These are phyloP conservation scores for Xerocomus spinulosus DNA, from an alignment of 768 basidiomycete genomes.

Conservation along the genomic window DNA sequence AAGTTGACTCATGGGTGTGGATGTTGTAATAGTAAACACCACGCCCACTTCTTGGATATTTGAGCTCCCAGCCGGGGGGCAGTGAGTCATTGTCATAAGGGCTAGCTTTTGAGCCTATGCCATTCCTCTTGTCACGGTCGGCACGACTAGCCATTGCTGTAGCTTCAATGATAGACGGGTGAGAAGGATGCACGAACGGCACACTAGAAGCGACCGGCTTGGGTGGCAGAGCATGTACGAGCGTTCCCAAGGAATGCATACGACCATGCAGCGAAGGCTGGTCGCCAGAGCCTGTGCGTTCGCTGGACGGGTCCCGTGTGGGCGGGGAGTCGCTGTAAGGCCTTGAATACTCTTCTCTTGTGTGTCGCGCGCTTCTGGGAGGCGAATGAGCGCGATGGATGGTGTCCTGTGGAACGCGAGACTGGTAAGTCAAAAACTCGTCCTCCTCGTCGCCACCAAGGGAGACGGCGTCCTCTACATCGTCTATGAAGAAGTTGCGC, in stretches of 20 bases:
- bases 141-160: constrained; percentile 52
- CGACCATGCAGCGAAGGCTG: constrained; percentile 25
- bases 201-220: constrained; percentile 54
- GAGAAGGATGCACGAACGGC: constrained; percentile 51
- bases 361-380: constrained; percentile 11
- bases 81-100: constrained; percentile 34
- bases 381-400: constrained; percentile 14
- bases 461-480: constrained; percentile 62
- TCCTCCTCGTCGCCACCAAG: constrained; percentile 72
- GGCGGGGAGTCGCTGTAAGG: constrained; percentile 2
- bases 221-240: constrained; percentile 66
- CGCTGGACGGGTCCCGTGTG: constrained; percentile 4
- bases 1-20: constrained; percentile 52
- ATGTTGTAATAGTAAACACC: constrained; percentile 56
- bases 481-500: constrained; percentile 31
- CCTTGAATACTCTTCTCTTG: constrained; percentile 12
- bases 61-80: constrained; percentile 59
- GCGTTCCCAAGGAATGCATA: constrained; percentile 31
- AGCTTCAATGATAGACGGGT: constrained; percentile 56
- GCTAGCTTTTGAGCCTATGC: constrained; percentile 23
- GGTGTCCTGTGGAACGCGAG: constrained; percentile 30
- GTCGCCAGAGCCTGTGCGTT: constrained; percentile 15
- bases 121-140: constrained; percentile 43
- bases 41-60: constrained; percentile 45
- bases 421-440: constrained; percentile 46